phyloP scores from a whole-genome alignment of 306 rosid genomes.

The Vigna reflexopilosa region DNA sequence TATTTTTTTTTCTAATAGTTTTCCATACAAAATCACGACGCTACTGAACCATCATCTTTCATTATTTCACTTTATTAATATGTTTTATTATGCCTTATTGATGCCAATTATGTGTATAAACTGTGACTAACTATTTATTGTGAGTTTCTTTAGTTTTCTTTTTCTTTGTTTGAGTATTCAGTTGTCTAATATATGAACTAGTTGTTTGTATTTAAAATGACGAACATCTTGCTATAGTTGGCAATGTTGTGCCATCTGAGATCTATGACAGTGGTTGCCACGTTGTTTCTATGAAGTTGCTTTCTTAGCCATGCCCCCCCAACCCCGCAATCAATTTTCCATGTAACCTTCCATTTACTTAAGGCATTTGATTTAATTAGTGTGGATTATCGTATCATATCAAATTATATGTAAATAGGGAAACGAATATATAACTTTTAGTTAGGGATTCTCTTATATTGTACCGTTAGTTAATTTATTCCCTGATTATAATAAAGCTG shows the following conservation, averaged over 20 bases:
- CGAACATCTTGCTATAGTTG: neutral
- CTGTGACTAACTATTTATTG: neutral
- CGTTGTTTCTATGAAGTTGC: conserved; percentile 26
- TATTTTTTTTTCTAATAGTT: neutral
- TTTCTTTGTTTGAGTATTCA: neutral
- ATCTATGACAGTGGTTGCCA: neutral
- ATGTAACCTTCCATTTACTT: conserved; percentile 26
- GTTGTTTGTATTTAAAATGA: neutral
- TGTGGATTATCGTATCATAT: too few species aligned
- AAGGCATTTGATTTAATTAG: conserved; percentile 33
- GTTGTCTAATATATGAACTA: neutral
- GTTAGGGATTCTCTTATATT: too few species aligned
- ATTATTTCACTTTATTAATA: neutral
- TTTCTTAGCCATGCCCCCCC: neutral
- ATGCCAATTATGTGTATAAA: neutral
- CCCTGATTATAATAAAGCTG: too few species aligned
- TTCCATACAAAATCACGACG: too few species aligned
- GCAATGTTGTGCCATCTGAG: neutral
- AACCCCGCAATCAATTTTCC: neutral
- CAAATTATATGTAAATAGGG: too few species aligned
- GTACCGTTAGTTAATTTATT: too few species aligned
- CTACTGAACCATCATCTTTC: neutral
- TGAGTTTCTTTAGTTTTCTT: neutral
- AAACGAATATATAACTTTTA: too few species aligned
- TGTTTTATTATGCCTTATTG: neutral